phyloP scores from a whole-genome alignment of 805 yeast species.

The Saccharomycopsis vini region DNA sequence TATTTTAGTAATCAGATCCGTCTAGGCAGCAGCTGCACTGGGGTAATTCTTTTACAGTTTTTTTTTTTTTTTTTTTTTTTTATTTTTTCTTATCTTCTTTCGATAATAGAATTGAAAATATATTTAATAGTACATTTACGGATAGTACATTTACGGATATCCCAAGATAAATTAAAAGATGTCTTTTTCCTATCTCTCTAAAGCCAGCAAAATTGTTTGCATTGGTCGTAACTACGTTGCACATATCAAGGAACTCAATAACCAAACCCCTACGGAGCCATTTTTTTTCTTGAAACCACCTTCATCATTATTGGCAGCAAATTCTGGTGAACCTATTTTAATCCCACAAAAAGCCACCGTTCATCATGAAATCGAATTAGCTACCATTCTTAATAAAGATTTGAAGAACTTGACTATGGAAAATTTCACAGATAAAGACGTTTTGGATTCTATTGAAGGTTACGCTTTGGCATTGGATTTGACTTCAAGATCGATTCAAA shows the following conservation, averaged over 20 bases:
- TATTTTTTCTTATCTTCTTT: too few species aligned
- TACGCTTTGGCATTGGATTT: constrained; percentile 86
- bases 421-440: constrained; percentile 52
- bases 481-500: constrained; percentile 95
- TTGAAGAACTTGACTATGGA: constrained; percentile 48
- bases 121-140: too few species aligned
- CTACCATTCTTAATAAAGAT: constrained; percentile 57
- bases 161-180: too few species aligned
- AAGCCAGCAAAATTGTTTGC: constrained; percentile 76
- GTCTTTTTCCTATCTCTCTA: constrained; percentile 46
- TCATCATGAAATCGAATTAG: constrained; percentile 93
- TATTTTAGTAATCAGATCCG: too few species aligned
- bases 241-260: constrained; percentile 84
- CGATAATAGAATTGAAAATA: too few species aligned
- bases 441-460: constrained; percentile 73
- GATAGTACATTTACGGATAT: too few species aligned
- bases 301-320: constrained; percentile 57
- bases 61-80: too few species aligned
- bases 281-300: constrained; percentile 89
- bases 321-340: constrained; percentile 47
- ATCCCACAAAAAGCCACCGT: constrained; percentile 73
- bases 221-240: constrained; percentile 98
- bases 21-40: too few species aligned
- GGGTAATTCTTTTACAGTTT: too few species aligned
- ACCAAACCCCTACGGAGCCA: constrained; percentile 73